Percentiles rank a stretch among this genome's conserved stretches.
These are phyloP conservation scores for Solanum lignicaule DNA, from an alignment of 257 asterid genomes.

Conservation along the genomic window DNA sequence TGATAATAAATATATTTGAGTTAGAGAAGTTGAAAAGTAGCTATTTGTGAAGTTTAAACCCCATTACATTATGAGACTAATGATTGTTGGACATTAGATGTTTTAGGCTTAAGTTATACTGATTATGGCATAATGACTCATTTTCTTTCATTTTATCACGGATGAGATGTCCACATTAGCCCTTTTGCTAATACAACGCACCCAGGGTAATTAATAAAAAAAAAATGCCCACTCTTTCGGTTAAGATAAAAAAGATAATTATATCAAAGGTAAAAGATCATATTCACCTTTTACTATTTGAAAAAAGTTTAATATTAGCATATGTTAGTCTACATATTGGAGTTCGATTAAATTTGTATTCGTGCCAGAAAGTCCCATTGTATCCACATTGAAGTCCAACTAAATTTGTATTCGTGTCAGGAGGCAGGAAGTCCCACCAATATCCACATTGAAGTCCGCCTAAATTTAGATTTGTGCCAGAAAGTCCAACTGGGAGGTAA, in stretches of 20 bases:
- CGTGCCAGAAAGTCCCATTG: no score
- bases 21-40: neutral
- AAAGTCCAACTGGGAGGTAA: neutral
- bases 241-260: neutral
- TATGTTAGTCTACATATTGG: neutral
- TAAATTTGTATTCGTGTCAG: no score
- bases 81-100: neutral
- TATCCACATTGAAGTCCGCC: no score
- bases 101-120: neutral
- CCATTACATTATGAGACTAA: neutral
- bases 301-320: neutral
- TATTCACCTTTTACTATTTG: neutral
- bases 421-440: no score
- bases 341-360: no score
- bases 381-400: fast-evolving
- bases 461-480: neutral
- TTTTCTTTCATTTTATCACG: neutral
- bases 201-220: no score
- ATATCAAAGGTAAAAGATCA: neutral
- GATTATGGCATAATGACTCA: neutral
- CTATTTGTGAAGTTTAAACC: neutral
- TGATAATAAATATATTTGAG: neutral
- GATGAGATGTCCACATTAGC: neutral
- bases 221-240: neutral
- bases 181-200: no score